Percentiles rank a stretch among this genome's conserved stretches.
Evolutionary conservation across 2,329 filamentous ascomycete species (phyloP).

Genomic region (Metarhizium humberi): DNA sequence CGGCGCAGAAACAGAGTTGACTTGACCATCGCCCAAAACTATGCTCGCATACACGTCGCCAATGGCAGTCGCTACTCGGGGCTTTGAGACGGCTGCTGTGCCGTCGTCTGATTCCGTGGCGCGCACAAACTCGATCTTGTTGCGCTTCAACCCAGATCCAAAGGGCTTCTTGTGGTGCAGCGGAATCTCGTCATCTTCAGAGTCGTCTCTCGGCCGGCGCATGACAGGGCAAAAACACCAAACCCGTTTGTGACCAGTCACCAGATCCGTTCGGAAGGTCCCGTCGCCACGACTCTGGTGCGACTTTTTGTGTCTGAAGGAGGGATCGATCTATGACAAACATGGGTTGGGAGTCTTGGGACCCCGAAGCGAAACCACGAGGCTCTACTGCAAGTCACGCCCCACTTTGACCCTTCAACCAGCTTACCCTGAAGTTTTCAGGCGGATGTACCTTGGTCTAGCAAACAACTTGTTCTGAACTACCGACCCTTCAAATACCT

Average conservation of each 20-base stretch:
- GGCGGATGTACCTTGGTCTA: no score
- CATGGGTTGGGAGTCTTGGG: no score
- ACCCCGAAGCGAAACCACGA: no score
- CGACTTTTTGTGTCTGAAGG: not conserved
- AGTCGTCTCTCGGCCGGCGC: slow-evolving; percentile 17
- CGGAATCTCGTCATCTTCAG: slow-evolving; percentile 31
- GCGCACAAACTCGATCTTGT: slow-evolving; percentile 47
- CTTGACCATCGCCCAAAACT: slow-evolving; percentile 41
- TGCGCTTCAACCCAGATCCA: slow-evolving; percentile 45
- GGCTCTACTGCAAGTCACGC: no score
- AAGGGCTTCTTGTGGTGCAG: slow-evolving; percentile 45
- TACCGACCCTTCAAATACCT: no score
- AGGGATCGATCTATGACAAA: not conserved
- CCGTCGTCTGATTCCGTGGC: slow-evolving; percentile 32
- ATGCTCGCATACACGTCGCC: slow-evolving; percentile 58
- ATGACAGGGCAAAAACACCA: slow-evolving; percentile 9
- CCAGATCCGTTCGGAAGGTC: not conserved
- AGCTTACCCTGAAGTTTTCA: no score
- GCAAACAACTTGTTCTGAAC: no score
- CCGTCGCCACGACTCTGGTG: not conserved
- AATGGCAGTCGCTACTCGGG: slow-evolving; percentile 20
- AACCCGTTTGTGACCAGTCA: not conserved
- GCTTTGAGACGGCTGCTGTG: slow-evolving; percentile 15
- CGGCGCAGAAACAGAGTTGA: not conserved
- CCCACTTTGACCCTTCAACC: no score